Base-by-base conservation (phyloP, 2,329 filamentous ascomycete genomes). In the Ambrosiella xylebori region DNA sequence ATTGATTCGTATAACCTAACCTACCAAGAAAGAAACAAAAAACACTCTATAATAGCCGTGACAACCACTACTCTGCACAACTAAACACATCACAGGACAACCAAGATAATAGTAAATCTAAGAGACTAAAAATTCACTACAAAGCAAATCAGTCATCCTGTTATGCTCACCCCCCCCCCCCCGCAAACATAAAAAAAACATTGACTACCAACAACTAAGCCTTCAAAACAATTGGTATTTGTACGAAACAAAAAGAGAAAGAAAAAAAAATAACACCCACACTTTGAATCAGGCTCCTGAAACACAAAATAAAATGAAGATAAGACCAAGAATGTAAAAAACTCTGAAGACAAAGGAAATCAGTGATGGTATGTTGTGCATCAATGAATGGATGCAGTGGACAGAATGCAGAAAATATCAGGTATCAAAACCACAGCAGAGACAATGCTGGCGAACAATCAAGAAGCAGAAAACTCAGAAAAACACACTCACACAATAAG, bases 191-290 rank as follows among this genome's bases (percentile, higher is more conserved):
- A 4, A 54, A 40, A 54, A 40, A 41, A 54, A 54, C 40, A 27
- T 19, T 9, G n/a, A 52, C 13, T 38, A 36, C 41, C 55, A 45
- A 44, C 50, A 57, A 38, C n/a, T 47, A 40, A 57, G 27, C 51
- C 44, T 37, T 53, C 54, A 54, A 54, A 54, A 36, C 38, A 54
- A 41, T 51, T 51, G 47, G 47, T 51, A 51, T 51, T 47, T 51
- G 47, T 15, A 53, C 17, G 17, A 57, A 51, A 47, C 35, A 50
- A 36, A 52, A 45, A 56, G 38, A 19, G 17, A 40, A 44, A 27
- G 27, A 60, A 58, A 55, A 39, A 53, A 40, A 58, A 53, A 53
- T 13, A 53, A 59, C 45, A 54, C 19, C 35, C 37, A 27, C 45
- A 19, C 40, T 40, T 45, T 49, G 17, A 49, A 54, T 44, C 8